Conservation (phyloP, 495 filamentous ascomycete genomes). For the Aspergillus sparsus region DNA sequence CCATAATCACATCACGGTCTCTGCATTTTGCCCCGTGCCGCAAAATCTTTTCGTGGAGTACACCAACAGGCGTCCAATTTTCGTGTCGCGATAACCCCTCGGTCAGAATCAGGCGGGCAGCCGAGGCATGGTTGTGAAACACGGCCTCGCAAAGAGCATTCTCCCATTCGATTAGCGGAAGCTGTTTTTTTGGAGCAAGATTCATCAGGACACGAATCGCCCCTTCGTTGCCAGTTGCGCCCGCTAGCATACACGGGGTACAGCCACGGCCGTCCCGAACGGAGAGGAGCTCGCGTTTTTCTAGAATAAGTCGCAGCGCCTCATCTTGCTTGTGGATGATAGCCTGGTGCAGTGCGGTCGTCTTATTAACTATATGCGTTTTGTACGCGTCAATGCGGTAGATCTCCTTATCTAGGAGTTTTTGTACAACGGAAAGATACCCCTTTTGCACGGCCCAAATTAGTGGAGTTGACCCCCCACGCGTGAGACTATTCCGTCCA, state of each 20-base stretch:
- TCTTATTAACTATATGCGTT: not conserved
- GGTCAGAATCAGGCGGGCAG: no score
- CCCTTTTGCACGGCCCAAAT: constrained; percentile 15
- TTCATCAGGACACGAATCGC: no score
- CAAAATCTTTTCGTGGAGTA: no score
- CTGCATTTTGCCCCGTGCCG: no score
- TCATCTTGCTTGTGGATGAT: not conserved
- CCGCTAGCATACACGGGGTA: not conserved
- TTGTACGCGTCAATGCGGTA: not conserved
- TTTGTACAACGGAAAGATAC: not conserved
- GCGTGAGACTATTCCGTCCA: not conserved
- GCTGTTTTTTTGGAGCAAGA: no score
- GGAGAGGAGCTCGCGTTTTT: not conserved
- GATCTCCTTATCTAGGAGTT: not conserved
- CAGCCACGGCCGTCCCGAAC: not conserved
- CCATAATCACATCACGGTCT: no score
- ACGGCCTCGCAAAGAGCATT: no score
- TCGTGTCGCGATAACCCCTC: no score
- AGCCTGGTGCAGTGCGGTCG: constrained; percentile 5
- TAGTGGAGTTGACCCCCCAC: not conserved
- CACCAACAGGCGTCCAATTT: no score
- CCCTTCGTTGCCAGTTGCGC: not conserved
- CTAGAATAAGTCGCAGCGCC: not conserved
- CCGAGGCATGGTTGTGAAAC: no score
- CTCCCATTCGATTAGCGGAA: no score